phyloP scores from a whole-genome alignment of 2,329 filamentous ascomycete genomes.

The Pseudogymnoascus sp. region DNA sequence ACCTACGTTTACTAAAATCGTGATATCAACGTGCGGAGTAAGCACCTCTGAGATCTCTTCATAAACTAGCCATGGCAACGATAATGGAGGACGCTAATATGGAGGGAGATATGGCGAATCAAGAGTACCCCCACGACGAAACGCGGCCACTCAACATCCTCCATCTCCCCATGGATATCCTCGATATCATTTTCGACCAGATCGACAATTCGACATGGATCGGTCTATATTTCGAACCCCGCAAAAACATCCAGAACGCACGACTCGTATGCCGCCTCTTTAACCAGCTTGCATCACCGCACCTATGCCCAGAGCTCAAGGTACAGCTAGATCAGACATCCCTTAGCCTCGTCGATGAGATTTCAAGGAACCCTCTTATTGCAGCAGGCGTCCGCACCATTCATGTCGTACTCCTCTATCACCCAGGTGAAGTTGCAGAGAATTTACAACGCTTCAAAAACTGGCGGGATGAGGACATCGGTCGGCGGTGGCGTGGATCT shows the following conservation, averaged over 20 bases:
- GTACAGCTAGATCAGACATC: conserved; percentile 1
- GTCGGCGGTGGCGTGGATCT: no score
- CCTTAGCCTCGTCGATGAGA: neutral
- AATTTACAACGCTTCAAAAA: neutral
- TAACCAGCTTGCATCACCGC: neutral
- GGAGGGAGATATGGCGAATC: neutral
- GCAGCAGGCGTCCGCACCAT: neutral
- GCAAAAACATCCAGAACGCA: neutral
- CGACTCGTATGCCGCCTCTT: conserved; percentile 4
- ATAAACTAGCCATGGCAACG: neutral
- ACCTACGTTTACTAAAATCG: no score
- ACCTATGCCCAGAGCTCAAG: neutral
- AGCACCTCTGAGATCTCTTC: neutral
- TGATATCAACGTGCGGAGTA: no score
- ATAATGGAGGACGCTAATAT: neutral
- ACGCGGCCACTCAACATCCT: neutral
- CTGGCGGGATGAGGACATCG: neutral
- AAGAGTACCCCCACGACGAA: neutral
- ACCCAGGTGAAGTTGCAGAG: neutral
- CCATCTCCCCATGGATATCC: conserved; percentile 7
- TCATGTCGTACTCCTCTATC: neutral
- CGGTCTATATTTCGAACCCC: no score
- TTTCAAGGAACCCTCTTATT: neutral
- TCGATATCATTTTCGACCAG: neutral
- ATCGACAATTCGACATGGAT: no score